Evolutionary conservation across 2,329 filamentous ascomycete species (phyloP).

Genomic region (Pseudogymnoascus sp.): DNA sequence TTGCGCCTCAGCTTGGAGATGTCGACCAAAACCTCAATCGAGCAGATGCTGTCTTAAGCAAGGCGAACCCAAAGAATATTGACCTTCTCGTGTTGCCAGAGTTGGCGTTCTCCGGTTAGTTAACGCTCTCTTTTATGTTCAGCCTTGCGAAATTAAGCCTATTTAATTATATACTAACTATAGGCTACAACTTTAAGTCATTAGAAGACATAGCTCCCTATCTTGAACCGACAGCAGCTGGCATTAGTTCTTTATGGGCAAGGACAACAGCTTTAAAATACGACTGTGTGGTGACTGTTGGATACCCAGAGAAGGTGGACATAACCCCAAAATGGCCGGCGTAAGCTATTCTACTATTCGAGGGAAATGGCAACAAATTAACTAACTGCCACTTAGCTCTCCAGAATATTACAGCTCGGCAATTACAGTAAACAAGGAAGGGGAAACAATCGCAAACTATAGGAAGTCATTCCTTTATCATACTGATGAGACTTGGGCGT

Average conservation of each 20-base stretch:
- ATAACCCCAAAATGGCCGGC: conserved; percentile 39
- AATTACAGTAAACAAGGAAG: conserved; percentile 48
- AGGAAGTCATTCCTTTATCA: conserved; percentile 51
- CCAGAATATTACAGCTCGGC: conserved; percentile 48
- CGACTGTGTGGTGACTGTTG: conserved; percentile 58
- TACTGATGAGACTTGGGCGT: conserved; percentile 53
- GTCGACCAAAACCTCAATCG: conserved; percentile 60
- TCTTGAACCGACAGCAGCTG: conserved; percentile 57
- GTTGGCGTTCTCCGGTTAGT: conserved; percentile 61
- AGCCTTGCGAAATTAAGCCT: neutral
- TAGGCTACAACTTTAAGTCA: conserved; percentile 66
- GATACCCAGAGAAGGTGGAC: conserved; percentile 65
- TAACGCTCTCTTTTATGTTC: neutral
- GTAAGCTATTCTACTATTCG: conserved; percentile 40
- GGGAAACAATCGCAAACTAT: conserved; percentile 53
- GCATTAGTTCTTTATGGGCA: conserved; percentile 65
- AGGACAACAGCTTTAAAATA: conserved; percentile 55
- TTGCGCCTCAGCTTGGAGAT: conserved; percentile 58
- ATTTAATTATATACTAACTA: neutral
- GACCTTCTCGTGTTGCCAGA: conserved; percentile 69
- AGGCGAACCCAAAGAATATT: conserved; percentile 43
- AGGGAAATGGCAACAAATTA: conserved; percentile 29
- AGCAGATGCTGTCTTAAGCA: conserved; percentile 54
- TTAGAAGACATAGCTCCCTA: conserved; percentile 57
- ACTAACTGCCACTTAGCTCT: conserved; percentile 21